Conservation (phyloP, 2,329 filamentous ascomycete genomes). For the Colletotrichum sp. region DNA sequence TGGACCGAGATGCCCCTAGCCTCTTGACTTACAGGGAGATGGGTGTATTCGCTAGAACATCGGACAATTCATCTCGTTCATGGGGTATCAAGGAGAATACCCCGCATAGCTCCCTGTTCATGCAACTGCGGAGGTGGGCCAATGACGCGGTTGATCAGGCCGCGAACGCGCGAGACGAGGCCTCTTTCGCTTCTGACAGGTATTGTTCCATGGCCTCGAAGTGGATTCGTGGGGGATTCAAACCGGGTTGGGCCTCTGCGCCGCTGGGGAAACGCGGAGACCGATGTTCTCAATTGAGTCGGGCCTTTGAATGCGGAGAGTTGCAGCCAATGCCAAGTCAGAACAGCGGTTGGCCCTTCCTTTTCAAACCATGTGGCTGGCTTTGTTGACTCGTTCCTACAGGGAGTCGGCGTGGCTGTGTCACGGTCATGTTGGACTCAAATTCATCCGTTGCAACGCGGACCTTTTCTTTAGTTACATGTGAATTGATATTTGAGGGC, state of each 20-base stretch:
- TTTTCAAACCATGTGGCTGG: accelerated
- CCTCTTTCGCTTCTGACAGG: not conserved
- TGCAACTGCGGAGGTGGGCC: not conserved
- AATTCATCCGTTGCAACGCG: too few relatives aligned
- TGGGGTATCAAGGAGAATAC: not conserved
- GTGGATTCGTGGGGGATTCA: not conserved
- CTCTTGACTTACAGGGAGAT: not conserved
- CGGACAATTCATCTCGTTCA: not conserved
- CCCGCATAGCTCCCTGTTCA: not conserved
- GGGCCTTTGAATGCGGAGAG: not conserved
- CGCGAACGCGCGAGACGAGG: not conserved
- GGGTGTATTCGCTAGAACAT: not conserved
- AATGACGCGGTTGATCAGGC: not conserved
- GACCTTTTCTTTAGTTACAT: too few relatives aligned
- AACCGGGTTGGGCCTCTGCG: not conserved
- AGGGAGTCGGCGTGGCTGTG: not conserved
- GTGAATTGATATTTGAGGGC: not conserved
- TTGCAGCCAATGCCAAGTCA: not conserved
- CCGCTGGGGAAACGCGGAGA: not conserved
- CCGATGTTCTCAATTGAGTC: not conserved
- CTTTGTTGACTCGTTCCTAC: not conserved
- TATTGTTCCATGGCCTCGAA: not conserved
- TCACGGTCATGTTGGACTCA: accelerated
- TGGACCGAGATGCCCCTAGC: not conserved
- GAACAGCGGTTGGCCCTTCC: not conserved